Conservation (phyloP, 106 monocot species). For the Xerophyta viscosa region DNA sequence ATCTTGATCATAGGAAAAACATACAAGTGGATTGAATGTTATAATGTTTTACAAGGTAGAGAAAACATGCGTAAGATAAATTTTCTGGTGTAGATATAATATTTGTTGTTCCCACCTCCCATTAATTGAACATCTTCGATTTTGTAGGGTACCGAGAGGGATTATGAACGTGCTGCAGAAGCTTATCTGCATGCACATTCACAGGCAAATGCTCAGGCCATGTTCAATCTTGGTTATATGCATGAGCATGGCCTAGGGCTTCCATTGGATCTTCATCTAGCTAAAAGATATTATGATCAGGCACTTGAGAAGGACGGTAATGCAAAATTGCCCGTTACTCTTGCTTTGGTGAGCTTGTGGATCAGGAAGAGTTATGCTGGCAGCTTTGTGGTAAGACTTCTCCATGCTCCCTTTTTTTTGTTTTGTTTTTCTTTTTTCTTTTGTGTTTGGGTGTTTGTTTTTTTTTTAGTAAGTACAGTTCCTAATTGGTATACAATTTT, state of each 20-base stretch:
- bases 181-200: slow-evolving; percentile 86
- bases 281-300: slow-evolving; percentile 93
- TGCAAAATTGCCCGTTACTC: slow-evolving; percentile 78
- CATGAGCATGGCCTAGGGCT: slow-evolving; percentile 95
- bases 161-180: slow-evolving; percentile 89
- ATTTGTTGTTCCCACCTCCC: no score
- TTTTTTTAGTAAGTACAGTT: no score
- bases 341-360: slow-evolving; percentile 84
- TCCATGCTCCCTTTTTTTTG: neutral
- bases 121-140: slow-evolving; percentile 8
- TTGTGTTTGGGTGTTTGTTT: no score
- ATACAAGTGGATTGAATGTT: no score
- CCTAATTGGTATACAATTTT: no score
- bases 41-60: no score
- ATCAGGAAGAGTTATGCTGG: slow-evolving; percentile 69
- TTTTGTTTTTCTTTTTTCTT: no score
- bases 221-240: slow-evolving; percentile 99
- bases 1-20: no score
- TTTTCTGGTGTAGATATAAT: no score
- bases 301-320: slow-evolving; percentile 64
- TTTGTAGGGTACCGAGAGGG: slow-evolving; percentile 71
- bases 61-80: no score
- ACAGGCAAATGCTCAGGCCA: slow-evolving; percentile 88
- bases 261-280: slow-evolving; percentile 89
- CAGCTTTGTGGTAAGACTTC: slow-evolving; percentile 59